Base-by-base conservation (phyloP, 2,329 filamentous ascomycete species). In the Harringtonia aguacate region DNA sequence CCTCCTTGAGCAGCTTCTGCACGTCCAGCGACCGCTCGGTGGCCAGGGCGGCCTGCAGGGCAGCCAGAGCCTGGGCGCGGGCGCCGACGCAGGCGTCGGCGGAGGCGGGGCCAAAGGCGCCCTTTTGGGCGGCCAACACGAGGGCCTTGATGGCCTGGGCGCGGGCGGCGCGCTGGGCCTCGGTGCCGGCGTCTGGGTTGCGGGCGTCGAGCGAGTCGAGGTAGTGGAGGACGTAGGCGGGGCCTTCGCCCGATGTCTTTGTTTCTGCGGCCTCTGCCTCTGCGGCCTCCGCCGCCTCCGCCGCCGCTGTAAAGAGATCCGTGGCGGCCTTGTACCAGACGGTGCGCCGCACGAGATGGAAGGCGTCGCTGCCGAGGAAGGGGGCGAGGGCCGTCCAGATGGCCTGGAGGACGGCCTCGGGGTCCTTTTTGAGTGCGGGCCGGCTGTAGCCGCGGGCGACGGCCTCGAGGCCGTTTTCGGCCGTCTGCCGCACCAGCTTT, bases 251-350 rank as follows among this genome's bases (percentile, higher is more conserved):
- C 24, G 12, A 5, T 4, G 14, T 30, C 20, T 5, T 21, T 22
- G 4, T 24, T 8, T 21, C 17, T 10, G 17, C 30, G n/a, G 36
- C 36, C 36, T 31, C 28, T 22, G 50, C 44, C 1, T 51, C 53
- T 8, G 30, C 30, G 2, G 56, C 52, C 12, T 53, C 48, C 2
- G 47, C 30, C 1, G 56, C 52, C 12, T 53, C 48, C 2, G 47
- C 48, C 0, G 67, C 66, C 3, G 68, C 63, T 4, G 63, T 56
- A 56, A 78, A 61, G 14, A 78, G 45, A 13, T 75, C 71, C 14
- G 52, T 52, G 0, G 69, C 67, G 30, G 66, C 65, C 22, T 62
- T 63, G 52, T 77, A 79, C 70, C 75, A 77, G 2, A 68, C 62
- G 33, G 69, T 66, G 17, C 69, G 63, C 36, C 72, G 66, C 44